These are phyloP conservation scores for Salix koriyanagi DNA, from an alignment of 345 rosid species.

Conservation along the genomic window DNA sequence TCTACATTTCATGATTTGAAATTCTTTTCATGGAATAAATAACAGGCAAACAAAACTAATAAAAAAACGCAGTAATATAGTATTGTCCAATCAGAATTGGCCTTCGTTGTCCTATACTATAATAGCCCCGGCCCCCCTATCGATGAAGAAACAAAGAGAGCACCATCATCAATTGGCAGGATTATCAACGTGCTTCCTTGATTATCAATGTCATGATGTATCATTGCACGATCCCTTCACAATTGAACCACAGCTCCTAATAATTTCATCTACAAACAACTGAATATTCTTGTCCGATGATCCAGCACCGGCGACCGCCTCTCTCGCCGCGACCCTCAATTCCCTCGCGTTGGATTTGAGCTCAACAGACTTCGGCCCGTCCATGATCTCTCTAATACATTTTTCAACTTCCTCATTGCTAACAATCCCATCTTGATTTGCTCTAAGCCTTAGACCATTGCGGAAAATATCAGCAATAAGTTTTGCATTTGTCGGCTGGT, in stretches of 20 bases:
- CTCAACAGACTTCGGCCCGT: conserved; percentile 16
- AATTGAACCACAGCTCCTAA: not conserved
- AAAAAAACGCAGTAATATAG: no score
- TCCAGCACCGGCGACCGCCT: conserved; percentile 34
- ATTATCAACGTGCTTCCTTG: no score
- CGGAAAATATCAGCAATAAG: conserved; percentile 40
- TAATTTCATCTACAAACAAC: conserved; percentile 38
- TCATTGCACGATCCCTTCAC: not conserved
- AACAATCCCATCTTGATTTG: conserved; percentile 20
- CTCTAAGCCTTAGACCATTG: conserved; percentile 36
- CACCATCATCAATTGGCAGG: no score
- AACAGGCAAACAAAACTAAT: no score
- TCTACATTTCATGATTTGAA: no score
- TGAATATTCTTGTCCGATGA: conserved; percentile 46
- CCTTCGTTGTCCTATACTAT: no score
- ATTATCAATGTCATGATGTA: not conserved
- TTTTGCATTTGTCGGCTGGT: conserved; percentile 55
- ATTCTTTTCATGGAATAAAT: no score
- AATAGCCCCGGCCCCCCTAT: no score
- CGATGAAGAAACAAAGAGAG: no score
- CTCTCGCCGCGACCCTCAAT: conserved; percentile 35
- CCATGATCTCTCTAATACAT: conserved; percentile 19
- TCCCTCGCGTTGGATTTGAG: conserved; percentile 20
- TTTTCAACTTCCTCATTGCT: conserved; percentile 29
- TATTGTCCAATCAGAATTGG: no score